phyloP scores from a whole-genome alignment of 2,329 filamentous ascomycete genomes.

The Colletotrichum euphorbiae region DNA sequence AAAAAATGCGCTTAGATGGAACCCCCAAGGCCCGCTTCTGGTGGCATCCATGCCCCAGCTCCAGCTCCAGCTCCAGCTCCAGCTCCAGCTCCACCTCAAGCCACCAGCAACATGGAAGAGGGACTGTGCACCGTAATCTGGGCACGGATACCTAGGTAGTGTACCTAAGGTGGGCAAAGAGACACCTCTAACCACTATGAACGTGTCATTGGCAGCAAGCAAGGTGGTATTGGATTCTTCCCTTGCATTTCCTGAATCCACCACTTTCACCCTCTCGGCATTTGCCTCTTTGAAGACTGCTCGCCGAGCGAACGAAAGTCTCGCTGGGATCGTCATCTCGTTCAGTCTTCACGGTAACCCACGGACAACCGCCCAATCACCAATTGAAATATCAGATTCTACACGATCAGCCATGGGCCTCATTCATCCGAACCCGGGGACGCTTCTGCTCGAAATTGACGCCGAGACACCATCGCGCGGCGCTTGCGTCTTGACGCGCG shows the following conservation, averaged over 20 bases:
- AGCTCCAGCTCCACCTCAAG: background rate
- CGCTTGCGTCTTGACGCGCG: conserved; percentile 27
- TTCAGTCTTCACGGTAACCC: background rate
- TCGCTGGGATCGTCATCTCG: conserved; percentile 1
- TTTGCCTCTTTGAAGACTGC: conserved; percentile 22
- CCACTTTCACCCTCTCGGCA: conserved; percentile 17
- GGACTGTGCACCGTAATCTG: too few species aligned
- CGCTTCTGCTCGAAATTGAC: conserved; percentile 17
- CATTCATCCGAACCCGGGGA: conserved; percentile 15
- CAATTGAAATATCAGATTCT: conserved; percentile 4
- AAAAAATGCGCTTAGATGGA: conserved; percentile 15
- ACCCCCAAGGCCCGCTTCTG: conserved; percentile 25
- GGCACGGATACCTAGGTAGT: too few species aligned
- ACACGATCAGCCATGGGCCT: background rate
- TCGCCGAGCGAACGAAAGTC: conserved; percentile 16
- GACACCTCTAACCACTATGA: conserved; percentile 21
- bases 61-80: background rate
- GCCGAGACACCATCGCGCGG: conserved; percentile 29
- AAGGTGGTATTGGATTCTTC: conserved; percentile 13
- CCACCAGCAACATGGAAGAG: too few species aligned
- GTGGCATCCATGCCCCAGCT: conserved; percentile 9
- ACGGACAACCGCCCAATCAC: conserved; percentile 1
- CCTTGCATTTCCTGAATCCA: conserved; percentile 3
- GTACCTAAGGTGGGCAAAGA: background rate
- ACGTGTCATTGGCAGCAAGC: conserved; percentile 17